A percentile compares a stretch with the other conserved stretches of the same genome.
Evolutionary conservation across 768 basidiomycete species (phyloP).

Genomic region (Antrodiella citrinella): DNA sequence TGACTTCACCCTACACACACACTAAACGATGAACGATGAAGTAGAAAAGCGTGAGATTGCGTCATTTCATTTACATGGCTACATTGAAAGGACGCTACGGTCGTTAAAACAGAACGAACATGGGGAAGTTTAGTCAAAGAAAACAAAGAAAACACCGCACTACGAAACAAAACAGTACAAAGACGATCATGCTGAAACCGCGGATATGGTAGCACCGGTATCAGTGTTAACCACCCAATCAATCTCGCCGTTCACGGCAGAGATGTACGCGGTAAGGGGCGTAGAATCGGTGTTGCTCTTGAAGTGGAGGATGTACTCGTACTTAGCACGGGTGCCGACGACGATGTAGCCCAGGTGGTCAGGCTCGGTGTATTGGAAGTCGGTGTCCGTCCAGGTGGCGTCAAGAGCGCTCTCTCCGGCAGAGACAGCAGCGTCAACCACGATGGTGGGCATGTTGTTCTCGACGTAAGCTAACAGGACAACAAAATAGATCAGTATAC

Average conservation of each 20-base stretch:
- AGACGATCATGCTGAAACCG: not conserved
- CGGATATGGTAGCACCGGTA: not conserved
- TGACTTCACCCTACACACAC: no score
- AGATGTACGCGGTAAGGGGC: not conserved
- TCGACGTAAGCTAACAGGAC: not conserved
- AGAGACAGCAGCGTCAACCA: not conserved
- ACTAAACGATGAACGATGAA: no score
- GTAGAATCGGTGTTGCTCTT: not conserved
- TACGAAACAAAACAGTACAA: no score
- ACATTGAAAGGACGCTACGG: no score
- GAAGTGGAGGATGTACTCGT: not conserved
- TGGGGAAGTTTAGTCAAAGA: no score
- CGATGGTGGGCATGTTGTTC: not conserved
- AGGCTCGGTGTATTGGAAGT: not conserved
- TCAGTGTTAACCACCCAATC: not conserved
- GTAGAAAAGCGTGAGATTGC: no score
- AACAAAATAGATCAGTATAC: not conserved
- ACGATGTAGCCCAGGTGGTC: not conserved
- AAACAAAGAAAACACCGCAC: no score
- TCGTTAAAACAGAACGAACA: no score
- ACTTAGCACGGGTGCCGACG: not conserved
- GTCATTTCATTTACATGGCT: no score
- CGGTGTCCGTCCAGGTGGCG: not conserved
- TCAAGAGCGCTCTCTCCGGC: not conserved
- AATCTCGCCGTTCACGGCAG: not conserved